Evolutionary conservation across 306 rosid species (phyloP), one percentile per base, ranked within the genome.

Genomic region (Amphicarpaea edgeworthii): DNA sequence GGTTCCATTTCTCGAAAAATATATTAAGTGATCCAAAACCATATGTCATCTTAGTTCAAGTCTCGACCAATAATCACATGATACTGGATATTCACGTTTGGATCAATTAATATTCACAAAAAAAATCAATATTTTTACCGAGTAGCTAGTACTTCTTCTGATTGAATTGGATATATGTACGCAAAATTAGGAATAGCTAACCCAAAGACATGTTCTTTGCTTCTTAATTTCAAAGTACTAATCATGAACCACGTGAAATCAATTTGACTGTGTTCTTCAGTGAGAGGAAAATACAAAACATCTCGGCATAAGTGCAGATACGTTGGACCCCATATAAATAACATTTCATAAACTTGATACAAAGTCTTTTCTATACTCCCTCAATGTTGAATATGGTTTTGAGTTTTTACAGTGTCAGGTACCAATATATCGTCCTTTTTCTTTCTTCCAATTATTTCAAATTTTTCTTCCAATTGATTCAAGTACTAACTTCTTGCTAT

Each of bases 321-420:
- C 7, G 1, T 76, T 38, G 70, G 81, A 69, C 78, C 86, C 86
- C 86, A 78, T 83, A 77, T 82, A 23, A 79, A 23, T 73, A 73
- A 49, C 58, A 21, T 64, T 76, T 67, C 82, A 72, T 47, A 41
- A 76, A 42, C 62, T 62, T 26, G 12, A 50, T 54, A 51, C 23
- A 63, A 50, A 68, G 50, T 58, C 58, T 59, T 77, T 68, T 24
- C 61, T 7, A 26, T 26, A 64, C 76, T 28, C 63, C 28, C 73
- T 38, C 74, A 32, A 34, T 34, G 71, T 34, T 40, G 50, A 1
- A 1, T 46, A 30, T 21, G 57, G 16, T 19, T 42, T 4, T 41
- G 57, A 34, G 16, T 19, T 42, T 4, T 41, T 47, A 34, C 6
- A 61, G 7, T 61, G 8, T 16, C 23, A 28, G 9, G 26, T 30